Base-by-base conservation (phyloP, 169 alveolate species). In the Perkinsus olseni region DNA sequence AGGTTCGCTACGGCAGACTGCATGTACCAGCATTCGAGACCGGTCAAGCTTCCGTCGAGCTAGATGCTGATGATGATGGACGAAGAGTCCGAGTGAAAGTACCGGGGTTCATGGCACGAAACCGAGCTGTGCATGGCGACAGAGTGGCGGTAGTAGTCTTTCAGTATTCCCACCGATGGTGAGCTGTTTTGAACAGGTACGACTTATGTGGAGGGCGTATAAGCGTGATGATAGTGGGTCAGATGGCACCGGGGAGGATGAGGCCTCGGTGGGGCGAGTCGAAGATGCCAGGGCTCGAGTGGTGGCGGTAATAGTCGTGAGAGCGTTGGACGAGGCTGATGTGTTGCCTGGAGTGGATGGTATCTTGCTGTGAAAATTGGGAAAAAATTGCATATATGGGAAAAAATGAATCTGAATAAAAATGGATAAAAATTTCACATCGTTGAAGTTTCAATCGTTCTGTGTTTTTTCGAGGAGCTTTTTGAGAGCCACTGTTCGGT, bases 101-200 rank as follows among this genome's bases (percentile, higher is more conserved):
- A 6, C 95, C 94, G 51, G 97, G 97, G 0, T 96, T 96, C 94
- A 94, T 96, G 13, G 94, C 97, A 91, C 93, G 97, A 74, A 96
- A 96, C 45, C 92, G 97, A 31, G 97, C 97, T 13, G 92, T 96
- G 62, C 96, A 96, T 92, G 97, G 96, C 0, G 97, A 96, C 51
- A 92, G 93, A 17, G 97, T 96, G 36, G 95, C 94, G 91, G 97
- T 62, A 62, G 34, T 62, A 45, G 17, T 21, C 8, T 13, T 21
- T 13, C 28, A 21, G 82, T 13, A 24, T 21, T 62, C n/a, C n/a
- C n/a, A 62, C 34, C 8, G 10, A 24, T 13, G 31, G 28, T 28
- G 82, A 28, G 17, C 10, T 4, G 1, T 13, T 62, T 62, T 62
- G 8, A 21, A 13, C 1, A 62, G 82, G 82, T 24, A 3, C 28